phyloP scores from a whole-genome alignment of 331 rosid species.

The Spiraea crenata region DNA sequence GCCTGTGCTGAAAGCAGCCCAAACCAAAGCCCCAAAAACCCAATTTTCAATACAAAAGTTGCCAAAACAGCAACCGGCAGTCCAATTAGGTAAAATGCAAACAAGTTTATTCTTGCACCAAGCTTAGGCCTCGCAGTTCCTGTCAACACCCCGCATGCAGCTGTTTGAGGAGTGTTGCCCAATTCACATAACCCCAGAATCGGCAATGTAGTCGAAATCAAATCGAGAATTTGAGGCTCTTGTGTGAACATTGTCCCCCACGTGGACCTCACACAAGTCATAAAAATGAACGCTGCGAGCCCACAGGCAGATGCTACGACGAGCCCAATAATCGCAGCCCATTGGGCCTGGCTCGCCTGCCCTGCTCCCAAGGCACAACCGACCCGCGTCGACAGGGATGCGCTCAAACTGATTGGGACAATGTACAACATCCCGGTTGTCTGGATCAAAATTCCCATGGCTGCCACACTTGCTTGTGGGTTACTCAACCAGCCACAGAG shows the following conservation, averaged over 20 bases:
- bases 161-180: constrained; percentile 75
- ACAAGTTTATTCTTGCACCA: constrained; percentile 80
- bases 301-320: constrained; percentile 42
- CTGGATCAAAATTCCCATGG: constrained; percentile 94
- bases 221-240: constrained; percentile 59
- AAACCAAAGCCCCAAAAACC: constrained; percentile 71
- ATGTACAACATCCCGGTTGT: constrained; percentile 77
- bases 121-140: constrained; percentile 85
- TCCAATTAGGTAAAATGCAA: constrained; percentile 75
- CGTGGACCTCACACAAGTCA: constrained; percentile 36
- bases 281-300: constrained; percentile 38
- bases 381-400: constrained; percentile 64
- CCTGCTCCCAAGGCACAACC: constrained; percentile 85
- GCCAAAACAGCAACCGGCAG: constrained; percentile 63
- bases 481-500: constrained; percentile 66
- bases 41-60: constrained; percentile 50
- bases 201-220: constrained; percentile 60
- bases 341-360: constrained; percentile 57
- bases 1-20: constrained; percentile 80
- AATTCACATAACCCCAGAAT: constrained; percentile 76
- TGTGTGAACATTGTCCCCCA: constrained; percentile 74
- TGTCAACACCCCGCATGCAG: constrained; percentile 68
- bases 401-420: constrained; percentile 60
- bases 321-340: constrained; percentile 66
- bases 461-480: constrained; percentile 72